Conservation (phyloP, 2,329 filamentous ascomycete species). For the Lecanicillium sp. region DNA sequence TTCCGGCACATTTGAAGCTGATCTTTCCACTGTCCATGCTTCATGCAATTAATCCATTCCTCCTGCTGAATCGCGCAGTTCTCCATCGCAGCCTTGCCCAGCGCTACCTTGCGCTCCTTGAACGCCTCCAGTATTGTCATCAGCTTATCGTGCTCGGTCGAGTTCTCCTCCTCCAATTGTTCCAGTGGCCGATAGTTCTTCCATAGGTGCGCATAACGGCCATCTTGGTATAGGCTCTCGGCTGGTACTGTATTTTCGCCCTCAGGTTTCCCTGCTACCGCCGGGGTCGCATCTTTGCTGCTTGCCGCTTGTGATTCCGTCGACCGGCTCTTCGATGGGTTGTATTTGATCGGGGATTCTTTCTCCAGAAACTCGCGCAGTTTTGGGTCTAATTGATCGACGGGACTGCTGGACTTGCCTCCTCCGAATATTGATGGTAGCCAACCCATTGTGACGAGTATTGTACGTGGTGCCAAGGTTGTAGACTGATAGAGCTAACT, state of each 20-base stretch:
- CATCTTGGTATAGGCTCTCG: conserved; percentile 48
- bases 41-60: conserved; percentile 76
- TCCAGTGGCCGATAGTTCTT: conserved; percentile 73
- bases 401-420: conserved; percentile 43
- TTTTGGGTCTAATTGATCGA: conserved; percentile 70
- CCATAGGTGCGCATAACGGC: conserved; percentile 79
- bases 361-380: conserved; percentile 78
- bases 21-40: conserved; percentile 57
- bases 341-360: conserved; percentile 69
- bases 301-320: conserved; percentile 13
- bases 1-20: conserved; percentile 72
- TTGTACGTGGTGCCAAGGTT: conserved; percentile 4
- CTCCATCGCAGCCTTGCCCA: conserved; percentile 77
- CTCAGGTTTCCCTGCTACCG: conserved; percentile 14
- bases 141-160: conserved; percentile 72
- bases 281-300: conserved; percentile 3
- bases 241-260: conserved; percentile 29
- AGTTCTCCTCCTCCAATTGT: conserved; percentile 59
- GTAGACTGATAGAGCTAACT: no score
- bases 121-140: conserved; percentile 72
- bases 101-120: conserved; percentile 71
- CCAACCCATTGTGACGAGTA: conserved; percentile 43
- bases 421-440: conserved; percentile 45
- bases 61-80: conserved; percentile 88
- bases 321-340: conserved; percentile 15